These are phyloP conservation scores for Penicillium sp. DNA, from an alignment of 2,329 filamentous ascomycete genomes.

Conservation along the genomic window DNA sequence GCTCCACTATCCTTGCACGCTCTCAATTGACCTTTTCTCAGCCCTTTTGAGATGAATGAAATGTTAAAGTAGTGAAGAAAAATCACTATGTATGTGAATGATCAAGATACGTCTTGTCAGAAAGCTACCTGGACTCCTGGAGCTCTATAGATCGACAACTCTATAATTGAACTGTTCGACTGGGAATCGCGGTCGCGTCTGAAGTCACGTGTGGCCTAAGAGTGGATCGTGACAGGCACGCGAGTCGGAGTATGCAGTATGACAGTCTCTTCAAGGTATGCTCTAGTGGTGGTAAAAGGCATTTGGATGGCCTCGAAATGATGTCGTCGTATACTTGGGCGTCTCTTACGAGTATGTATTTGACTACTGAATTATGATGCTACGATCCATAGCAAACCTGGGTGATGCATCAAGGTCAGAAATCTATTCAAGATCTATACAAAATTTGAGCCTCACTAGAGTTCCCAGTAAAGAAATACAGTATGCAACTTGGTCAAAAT, in stretches of 20 bases:
- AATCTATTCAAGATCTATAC: not conserved
- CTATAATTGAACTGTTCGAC: conserved; percentile 19
- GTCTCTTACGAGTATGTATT: not conserved
- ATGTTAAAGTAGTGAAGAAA: not conserved
- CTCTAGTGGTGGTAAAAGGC: conserved; percentile 1
- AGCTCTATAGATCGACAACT: conserved; percentile 19
- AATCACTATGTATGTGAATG: conserved; percentile 3
- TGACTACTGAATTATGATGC: not conserved
- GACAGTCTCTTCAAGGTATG: conserved; percentile 20
- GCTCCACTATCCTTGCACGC: conserved; percentile 37
- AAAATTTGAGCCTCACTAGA: not conserved
- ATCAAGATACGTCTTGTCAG: not conserved
- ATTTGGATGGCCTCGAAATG: conserved; percentile 10
- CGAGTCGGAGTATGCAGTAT: conserved; percentile 30
- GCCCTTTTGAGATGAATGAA: not conserved
- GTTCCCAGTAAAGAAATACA: not conserved
- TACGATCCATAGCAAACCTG: too few relatives aligned
- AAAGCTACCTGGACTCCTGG: not conserved
- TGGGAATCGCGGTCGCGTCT: conserved; percentile 31
- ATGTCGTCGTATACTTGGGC: not conserved
- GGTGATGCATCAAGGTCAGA: too few relatives aligned
- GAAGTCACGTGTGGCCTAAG: conserved; percentile 26
- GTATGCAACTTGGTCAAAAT: not conserved
- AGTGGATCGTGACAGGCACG: conserved; percentile 26
- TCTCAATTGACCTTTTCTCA: conserved; percentile 17